Conservation (phyloP, 371 early-diverging fungal species). For the Syncephalastrum monosporum region DNA sequence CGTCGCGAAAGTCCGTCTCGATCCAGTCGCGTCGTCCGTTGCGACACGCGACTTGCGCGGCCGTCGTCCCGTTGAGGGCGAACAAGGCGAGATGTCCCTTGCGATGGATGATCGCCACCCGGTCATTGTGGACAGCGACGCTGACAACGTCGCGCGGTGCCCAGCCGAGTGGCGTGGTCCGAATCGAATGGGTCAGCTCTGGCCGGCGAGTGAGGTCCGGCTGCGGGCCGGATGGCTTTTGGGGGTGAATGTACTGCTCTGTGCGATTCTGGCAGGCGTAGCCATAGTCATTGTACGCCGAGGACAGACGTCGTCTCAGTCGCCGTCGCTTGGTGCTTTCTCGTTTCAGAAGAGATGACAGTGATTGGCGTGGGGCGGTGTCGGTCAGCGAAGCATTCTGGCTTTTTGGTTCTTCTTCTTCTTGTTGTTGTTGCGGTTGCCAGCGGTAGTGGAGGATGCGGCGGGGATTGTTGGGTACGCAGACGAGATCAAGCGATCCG, state of each 20-base stretch:
- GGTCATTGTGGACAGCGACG: slow-evolving; percentile 26
- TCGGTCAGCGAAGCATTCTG: slow-evolving; percentile 1
- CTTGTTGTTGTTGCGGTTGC: slow-evolving; percentile 10
- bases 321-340: slow-evolving; percentile 3
- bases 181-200: slow-evolving; percentile 29
- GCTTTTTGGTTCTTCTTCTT: not conserved
- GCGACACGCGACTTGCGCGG: slow-evolving; percentile 21
- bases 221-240: slow-evolving; percentile 1
- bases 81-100: slow-evolving; percentile 42
- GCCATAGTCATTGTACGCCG: slow-evolving; percentile 46
- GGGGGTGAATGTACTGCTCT: slow-evolving; percentile 35
- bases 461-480: slow-evolving; percentile 36
- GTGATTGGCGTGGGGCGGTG: not conserved
- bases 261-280: slow-evolving; percentile 44
- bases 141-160: slow-evolving; percentile 32
- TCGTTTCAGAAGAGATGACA: slow-evolving; percentile 4
- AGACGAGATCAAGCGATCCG: slow-evolving; percentile 30
- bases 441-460: slow-evolving; percentile 41
- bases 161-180: slow-evolving; percentile 29
- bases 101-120: slow-evolving; percentile 41
- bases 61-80: slow-evolving; percentile 41
- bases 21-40: slow-evolving; percentile 30
- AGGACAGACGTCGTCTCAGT: slow-evolving; percentile 23
- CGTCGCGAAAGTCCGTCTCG: slow-evolving; percentile 20
- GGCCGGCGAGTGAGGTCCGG: slow-evolving; percentile 27